Evolutionary conservation across 306 rosid species (phyloP).

Genomic region (Vigna angularis): DNA sequence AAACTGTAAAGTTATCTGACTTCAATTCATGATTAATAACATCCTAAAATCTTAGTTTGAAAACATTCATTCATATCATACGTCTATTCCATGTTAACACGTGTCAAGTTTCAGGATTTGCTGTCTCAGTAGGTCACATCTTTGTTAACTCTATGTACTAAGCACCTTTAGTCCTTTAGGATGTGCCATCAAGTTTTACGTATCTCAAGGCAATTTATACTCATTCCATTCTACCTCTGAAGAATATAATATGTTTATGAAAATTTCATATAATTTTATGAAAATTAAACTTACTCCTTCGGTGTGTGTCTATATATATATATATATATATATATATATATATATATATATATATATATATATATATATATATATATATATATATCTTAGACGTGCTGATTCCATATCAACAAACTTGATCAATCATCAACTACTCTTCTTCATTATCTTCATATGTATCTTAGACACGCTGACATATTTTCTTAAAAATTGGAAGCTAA

Average conservation of each 20-base stretch:
- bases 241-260: not conserved
- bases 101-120: slow-evolving; percentile 19
- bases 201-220: not conserved
- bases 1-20: not conserved
- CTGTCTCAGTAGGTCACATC: not conserved
- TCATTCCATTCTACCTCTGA: not conserved
- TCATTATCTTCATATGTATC: not conserved
- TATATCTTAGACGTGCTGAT: not conserved
- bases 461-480: not conserved
- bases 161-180: not conserved
- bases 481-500: slow-evolving; percentile 24
- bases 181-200: not conserved
- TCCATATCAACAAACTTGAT: slow-evolving; percentile 13
- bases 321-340: no score
- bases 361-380: no score
- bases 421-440: not conserved
- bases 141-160: not conserved
- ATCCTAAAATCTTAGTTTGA: not conserved
- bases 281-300: not conserved
- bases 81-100: not conserved
- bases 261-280: not conserved
- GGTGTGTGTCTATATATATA: no score
- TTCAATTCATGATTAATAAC: not conserved
- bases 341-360: no score
- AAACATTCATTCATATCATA: not conserved